These are phyloP conservation scores for Ichthyophthirius multifiliis DNA, from an alignment of 169 alveolate genomes.

Conservation along the genomic window DNA sequence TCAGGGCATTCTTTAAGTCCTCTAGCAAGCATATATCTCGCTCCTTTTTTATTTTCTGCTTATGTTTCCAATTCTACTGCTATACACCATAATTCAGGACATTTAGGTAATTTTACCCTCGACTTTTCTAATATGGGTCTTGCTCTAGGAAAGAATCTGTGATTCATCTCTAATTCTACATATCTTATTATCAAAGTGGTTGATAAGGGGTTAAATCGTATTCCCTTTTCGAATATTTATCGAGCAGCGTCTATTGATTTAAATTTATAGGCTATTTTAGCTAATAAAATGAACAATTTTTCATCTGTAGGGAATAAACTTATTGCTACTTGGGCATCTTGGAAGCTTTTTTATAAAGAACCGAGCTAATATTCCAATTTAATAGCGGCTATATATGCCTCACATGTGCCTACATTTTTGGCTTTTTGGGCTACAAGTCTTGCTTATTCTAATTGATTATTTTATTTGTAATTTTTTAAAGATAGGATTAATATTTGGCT, in stretches of 20 bases:
- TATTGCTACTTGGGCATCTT: neutral
- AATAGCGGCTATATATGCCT: slow-evolving; percentile 44
- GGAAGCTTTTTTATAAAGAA: neutral
- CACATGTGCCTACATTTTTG: slow-evolving; percentile 76
- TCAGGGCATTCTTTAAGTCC: slow-evolving; percentile 95
- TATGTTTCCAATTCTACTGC: slow-evolving; percentile 92
- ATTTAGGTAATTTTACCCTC: slow-evolving; percentile 82
- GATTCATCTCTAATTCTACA: slow-evolving; percentile 44
- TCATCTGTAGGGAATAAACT: slow-evolving; percentile 30
- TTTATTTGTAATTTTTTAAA: slow-evolving; percentile 91
- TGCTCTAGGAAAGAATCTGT: slow-evolving; percentile 47
- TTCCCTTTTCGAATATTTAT: slow-evolving; percentile 69
- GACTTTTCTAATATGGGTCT: slow-evolving; percentile 85
- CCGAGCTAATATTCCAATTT: slow-evolving; percentile 42
- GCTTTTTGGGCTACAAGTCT: slow-evolving; percentile 90
- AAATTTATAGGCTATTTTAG: neutral
- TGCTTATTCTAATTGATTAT: slow-evolving; percentile 91
- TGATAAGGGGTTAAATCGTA: neutral
- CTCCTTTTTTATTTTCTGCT: slow-evolving; percentile 88
- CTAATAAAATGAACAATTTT: slow-evolving; percentile 26
- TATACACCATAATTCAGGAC: slow-evolving; percentile 90
- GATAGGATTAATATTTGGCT: slow-evolving; percentile 30
- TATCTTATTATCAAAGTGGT: slow-evolving; percentile 39
- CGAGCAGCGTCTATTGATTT: slow-evolving; percentile 92
- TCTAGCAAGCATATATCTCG: slow-evolving; percentile 88